phyloP scores from a whole-genome alignment of 805 yeast genomes.

The Yarrowia hollandica region DNA sequence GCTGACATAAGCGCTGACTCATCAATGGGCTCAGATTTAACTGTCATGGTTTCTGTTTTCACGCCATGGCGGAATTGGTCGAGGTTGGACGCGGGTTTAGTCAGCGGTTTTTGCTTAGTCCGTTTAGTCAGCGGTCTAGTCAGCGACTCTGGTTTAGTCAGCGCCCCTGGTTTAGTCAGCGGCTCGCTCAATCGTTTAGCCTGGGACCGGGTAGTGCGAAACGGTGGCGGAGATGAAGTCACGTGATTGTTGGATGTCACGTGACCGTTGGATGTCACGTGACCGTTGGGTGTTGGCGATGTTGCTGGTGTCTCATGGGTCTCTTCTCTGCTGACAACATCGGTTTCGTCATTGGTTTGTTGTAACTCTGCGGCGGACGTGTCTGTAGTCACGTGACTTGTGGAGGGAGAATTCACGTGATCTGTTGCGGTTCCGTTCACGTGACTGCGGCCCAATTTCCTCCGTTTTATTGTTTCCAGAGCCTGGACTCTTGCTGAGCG shows the following conservation, averaged over 20 bases:
- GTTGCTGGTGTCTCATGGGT: no score
- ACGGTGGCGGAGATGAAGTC: not conserved
- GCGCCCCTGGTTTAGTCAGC: not conserved
- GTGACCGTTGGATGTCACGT: not conserved
- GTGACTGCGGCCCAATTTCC: not conserved
- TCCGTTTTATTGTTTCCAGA: conserved; percentile 6
- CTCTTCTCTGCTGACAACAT: no score
- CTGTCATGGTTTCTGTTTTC: not conserved
- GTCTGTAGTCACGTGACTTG: not conserved
- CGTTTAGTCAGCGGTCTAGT: not conserved
- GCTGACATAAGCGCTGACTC: not conserved
- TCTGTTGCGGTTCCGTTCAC: not conserved
- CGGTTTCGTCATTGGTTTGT: no score
- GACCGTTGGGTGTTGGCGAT: no score
- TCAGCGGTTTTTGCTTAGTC: not conserved
- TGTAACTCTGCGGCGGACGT: no score
- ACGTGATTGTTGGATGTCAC: not conserved
- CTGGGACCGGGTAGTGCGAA: not conserved
- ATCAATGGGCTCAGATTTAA: not conserved
- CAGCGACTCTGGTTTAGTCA: not conserved
- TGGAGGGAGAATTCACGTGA: no score
- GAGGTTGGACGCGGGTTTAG: not conserved
- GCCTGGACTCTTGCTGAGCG: conserved; percentile 21
- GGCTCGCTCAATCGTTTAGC: not conserved
- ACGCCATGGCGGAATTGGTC: not conserved